phyloP scores from a whole-genome alignment of 306 rosid genomes.

The Acacia crassicarpa region DNA sequence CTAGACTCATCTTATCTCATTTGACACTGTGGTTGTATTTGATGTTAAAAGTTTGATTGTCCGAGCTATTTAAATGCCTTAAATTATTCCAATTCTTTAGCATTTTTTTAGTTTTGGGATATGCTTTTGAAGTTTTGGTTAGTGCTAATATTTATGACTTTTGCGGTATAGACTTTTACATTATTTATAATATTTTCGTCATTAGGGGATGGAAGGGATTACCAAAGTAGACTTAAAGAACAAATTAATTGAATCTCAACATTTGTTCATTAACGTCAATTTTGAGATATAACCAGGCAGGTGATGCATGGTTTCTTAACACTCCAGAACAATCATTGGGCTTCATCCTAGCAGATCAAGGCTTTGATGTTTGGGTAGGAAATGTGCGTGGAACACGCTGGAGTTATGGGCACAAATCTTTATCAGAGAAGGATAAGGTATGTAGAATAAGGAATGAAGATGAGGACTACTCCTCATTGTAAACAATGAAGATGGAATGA shows the following conservation, averaged over 20 bases:
- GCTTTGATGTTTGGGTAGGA: conserved; percentile 96
- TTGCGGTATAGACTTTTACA: not conserved
- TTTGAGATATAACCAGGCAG: conserved; percentile 59
- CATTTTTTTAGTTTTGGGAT: not conserved
- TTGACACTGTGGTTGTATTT: not conserved
- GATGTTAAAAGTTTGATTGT: not conserved
- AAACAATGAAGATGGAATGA: conserved; percentile 15
- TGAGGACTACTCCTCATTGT: not conserved
- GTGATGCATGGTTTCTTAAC: conserved; percentile 93
- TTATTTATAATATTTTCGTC: not conserved
- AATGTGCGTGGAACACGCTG: conserved; percentile 93
- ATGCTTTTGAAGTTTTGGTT: not conserved
- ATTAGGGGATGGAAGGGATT: not conserved
- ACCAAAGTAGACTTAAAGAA: conserved; percentile 7
- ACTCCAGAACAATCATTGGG: conserved; percentile 79
- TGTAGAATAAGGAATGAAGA: conserved; percentile 1
- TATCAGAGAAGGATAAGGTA: conserved; percentile 64
- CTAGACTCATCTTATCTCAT: not conserved
- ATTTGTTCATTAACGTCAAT: conserved; percentile 30
- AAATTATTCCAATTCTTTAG: not conserved
- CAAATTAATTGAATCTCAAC: not conserved
- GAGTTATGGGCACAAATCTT: conserved; percentile 78
- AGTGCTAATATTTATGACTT: not conserved
- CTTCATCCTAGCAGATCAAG: conserved; percentile 90
- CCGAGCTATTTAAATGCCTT: not conserved